phyloP scores from a whole-genome alignment of 2,329 filamentous ascomycete genomes.

The Celoporthe dispersa region DNA sequence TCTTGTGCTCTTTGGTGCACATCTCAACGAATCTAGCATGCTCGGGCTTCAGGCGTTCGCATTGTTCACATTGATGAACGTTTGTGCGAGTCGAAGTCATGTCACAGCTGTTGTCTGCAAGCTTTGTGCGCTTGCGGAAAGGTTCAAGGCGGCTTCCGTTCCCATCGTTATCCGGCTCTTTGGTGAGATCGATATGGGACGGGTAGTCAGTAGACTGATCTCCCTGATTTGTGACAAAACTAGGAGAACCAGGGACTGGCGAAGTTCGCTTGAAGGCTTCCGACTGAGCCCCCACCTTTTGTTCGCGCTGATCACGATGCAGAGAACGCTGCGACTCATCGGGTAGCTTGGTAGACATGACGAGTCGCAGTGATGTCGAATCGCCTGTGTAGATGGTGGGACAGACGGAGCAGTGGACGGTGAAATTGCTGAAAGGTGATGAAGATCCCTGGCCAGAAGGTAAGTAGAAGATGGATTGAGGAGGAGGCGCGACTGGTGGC shows the following conservation, averaged over 20 bases:
- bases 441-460: background rate
- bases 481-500: background rate
- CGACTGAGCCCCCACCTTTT: background rate
- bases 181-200: background rate
- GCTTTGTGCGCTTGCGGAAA: background rate
- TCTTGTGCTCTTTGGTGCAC: background rate
- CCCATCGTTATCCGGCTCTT: background rate
- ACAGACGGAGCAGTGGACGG: background rate
- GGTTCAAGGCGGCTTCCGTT: background rate
- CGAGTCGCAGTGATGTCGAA: background rate
- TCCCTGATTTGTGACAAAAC: background rate
- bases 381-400: background rate
- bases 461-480: background rate
- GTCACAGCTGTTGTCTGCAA: background rate
- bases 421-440: background rate
- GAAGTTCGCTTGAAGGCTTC: background rate
- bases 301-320: background rate
- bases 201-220: background rate
- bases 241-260: too few species aligned
- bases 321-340: background rate
- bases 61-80: background rate
- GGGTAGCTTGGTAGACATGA: background rate
- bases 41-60: background rate
- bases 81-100: background rate
- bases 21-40: background rate